Evolutionary conservation across 305 asterid genomes (phyloP), one percentile per base, ranked within the genome.

Genomic region (Solanum chacoense): DNA sequence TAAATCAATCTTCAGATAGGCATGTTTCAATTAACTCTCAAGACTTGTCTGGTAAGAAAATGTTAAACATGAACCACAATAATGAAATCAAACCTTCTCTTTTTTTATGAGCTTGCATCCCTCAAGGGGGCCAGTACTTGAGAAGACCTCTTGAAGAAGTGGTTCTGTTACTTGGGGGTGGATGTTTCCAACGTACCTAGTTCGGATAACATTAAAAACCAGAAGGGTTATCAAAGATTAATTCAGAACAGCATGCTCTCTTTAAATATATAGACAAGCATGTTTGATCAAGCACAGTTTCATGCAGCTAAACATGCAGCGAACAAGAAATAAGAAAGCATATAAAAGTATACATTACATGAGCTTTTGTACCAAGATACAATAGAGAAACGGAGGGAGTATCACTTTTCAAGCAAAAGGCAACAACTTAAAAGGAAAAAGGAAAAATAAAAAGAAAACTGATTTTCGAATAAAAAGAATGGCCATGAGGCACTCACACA

Each of bases 131-230:
- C 99, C 98, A 36, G 98, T 94, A 90, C 95, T 93, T 63, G 99
- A 86, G 88, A 95, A 96, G 90, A 96, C 98, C 92, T 96, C 98
- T 89, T 95, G 99, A 87, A 96, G 97, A 90, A 96, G 97, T 65
- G 96, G 98, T 91, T 96, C 98, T 11, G 98, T 96, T 28, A 96
- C 98, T 87, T 96, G 98, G 72, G 94, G 93, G 90, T 95, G 99
- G 91, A 96, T 91, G 88, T 96, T 96, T 36, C 99, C 99, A 83
- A 95, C 98, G 29, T 96, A 96, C 91, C 99, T 96, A 92, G 92
- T 92, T 91, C 86, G 22, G 34, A 72, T 20, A 34, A 86, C 84
- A 73, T 29, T 59, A 29, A 22, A 71, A 28, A 24, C 22, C 85
- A 26, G 31, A 79, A 79, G 14, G 65, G 36, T 79, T 24, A 79